phyloP scores from a whole-genome alignment of 306 rosid species.

The Pyrus communis region DNA sequence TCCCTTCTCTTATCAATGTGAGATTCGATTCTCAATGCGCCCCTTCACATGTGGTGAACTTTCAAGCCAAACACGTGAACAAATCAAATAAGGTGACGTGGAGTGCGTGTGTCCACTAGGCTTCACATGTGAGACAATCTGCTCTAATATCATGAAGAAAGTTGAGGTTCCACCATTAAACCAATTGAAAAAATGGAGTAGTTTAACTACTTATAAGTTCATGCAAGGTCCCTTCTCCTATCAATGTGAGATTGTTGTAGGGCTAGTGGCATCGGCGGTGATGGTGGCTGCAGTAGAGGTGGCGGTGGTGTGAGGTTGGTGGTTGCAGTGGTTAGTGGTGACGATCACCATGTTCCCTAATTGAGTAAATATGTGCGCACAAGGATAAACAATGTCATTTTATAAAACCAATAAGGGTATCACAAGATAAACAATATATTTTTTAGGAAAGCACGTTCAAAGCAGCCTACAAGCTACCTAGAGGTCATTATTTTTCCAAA shows the following conservation, averaged over 20 bases:
- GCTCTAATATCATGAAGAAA: background rate
- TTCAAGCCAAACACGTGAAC: background rate
- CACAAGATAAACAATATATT: no score
- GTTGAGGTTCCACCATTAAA: no score
- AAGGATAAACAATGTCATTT: background rate
- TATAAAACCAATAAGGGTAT: no score
- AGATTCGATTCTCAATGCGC: no score
- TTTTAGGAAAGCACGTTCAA: no score
- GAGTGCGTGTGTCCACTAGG: rapidly evolving
- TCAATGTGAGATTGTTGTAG: background rate
- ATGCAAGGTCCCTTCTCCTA: no score
- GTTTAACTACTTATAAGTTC: no score
- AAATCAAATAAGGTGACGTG: background rate
- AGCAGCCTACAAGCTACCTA: background rate
- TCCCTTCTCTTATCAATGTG: no score
- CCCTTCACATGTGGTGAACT: no score
- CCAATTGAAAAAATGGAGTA: no score
- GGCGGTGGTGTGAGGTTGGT: background rate
- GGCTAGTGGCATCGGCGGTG: background rate
- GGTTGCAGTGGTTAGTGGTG: background rate
- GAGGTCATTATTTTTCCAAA: no score
- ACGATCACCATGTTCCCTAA: background rate
- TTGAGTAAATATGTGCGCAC: no score
- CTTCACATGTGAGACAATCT: background rate
- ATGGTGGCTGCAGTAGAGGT: background rate